These are phyloP conservation scores for Limnomonas spitsbergensis DNA, from an alignment of 139 green algal species.

Conservation along the genomic window DNA sequence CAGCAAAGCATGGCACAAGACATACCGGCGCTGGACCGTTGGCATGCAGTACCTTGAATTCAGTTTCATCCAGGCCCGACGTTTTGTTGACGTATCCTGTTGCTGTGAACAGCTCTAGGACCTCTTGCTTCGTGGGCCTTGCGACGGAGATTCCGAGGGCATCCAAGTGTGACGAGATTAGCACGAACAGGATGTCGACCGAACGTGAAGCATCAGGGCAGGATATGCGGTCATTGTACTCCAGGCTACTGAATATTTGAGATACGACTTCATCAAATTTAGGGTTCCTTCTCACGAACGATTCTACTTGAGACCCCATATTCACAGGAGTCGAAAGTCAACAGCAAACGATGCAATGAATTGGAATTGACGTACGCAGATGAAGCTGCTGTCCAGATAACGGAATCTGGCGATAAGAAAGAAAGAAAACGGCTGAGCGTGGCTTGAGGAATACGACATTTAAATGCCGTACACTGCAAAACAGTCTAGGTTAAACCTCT, in stretches of 20 bases:
- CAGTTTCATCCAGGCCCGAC: background rate
- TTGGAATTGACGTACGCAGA: too few species aligned
- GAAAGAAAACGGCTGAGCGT: too few species aligned
- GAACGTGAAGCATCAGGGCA: background rate
- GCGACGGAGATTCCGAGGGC: background rate
- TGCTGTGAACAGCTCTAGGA: background rate
- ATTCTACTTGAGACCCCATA: background rate
- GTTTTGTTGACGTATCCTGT: background rate
- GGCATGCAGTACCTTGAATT: slow-evolving; percentile 2
- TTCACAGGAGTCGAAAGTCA: too few species aligned
- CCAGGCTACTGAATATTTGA: background rate
- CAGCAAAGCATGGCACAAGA: too few species aligned
- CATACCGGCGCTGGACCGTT: too few species aligned
- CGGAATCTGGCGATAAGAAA: too few species aligned
- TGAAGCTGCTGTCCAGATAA: too few species aligned
- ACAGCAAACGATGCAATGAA: too few species aligned
- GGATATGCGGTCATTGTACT: background rate
- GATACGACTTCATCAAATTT: background rate
- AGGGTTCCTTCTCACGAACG: background rate
- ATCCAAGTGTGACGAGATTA: background rate
- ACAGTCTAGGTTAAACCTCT: too few species aligned
- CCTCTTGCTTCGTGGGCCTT: background rate
- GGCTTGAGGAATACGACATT: too few species aligned
- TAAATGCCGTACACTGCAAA: too few species aligned
- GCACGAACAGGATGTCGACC: slow-evolving; percentile 4